A percentile compares a stretch with the other conserved stretches of the same genome.
Conservation (phyloP, 805 yeast genomes). For the Candida sanyiensis region DNA sequence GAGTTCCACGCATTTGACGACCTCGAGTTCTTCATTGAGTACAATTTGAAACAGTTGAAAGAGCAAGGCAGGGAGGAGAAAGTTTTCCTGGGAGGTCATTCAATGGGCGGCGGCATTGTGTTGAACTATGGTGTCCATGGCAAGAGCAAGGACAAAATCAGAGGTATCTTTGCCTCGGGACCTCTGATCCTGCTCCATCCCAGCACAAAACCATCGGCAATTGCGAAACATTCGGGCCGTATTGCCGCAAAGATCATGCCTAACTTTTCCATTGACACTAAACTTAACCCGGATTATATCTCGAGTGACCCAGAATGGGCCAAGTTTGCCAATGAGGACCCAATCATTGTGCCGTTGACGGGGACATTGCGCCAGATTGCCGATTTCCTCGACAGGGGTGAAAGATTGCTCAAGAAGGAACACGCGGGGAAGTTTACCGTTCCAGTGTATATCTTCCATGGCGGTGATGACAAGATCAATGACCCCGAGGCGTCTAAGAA, state of each 20-base stretch:
- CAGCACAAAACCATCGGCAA: conserved; percentile 46
- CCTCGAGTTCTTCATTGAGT: conserved; percentile 50
- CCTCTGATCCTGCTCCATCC: conserved; percentile 60
- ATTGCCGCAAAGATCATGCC: conserved; percentile 39
- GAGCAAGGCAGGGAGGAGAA: conserved; percentile 26
- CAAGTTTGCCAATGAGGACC: conserved; percentile 39
- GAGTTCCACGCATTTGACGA: conserved; percentile 54
- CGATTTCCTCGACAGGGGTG: conserved; percentile 63
- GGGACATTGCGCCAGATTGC: conserved; percentile 52
- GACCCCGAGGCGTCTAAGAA: conserved; percentile 25
- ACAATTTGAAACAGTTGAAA: conserved; percentile 33
- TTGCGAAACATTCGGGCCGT: conserved; percentile 39
- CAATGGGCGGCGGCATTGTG: conserved; percentile 78
- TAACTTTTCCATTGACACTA: conserved; percentile 47
- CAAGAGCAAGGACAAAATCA: conserved; percentile 38
- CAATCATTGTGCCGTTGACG: conserved; percentile 38
- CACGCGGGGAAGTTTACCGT: conserved; percentile 29
- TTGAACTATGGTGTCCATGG: conserved; percentile 60
- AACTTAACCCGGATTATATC: conserved; percentile 46
- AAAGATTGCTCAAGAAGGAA: conserved; percentile 36
- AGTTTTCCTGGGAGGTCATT: conserved; percentile 57
- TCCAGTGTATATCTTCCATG: conserved; percentile 56
- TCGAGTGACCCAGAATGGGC: conserved; percentile 44
- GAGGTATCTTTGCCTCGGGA: conserved; percentile 45
- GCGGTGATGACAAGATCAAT: conserved; percentile 58